Percentiles rank a stretch among this genome's conserved stretches.
phyloP scores from a whole-genome alignment of 129 eudicot genomes.

The Tagetes patula region DNA sequence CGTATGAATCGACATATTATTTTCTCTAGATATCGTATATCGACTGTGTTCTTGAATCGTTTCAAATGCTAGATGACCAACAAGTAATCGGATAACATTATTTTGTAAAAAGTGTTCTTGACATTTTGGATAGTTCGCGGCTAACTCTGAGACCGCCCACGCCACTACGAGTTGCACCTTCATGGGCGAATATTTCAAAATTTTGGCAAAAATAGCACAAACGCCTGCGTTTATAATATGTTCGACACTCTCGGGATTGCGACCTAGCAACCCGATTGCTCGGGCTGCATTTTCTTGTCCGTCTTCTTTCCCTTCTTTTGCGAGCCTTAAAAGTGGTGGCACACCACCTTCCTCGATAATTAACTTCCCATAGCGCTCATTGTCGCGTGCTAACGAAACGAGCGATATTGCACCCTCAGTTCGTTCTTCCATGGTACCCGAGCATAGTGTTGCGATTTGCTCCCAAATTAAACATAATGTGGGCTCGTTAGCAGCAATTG shows the following conservation, averaged over 20 bases:
- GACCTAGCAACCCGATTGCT: conserved; percentile 55
- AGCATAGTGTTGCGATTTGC: conserved; percentile 44
- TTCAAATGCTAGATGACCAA: conserved; percentile 57
- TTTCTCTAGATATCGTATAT: conserved; percentile 40
- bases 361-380: conserved; percentile 50
- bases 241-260: conserved; percentile 59
- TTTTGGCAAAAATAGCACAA: conserved; percentile 48
- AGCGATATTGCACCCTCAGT: conserved; percentile 52
- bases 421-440: conserved; percentile 43
- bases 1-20: conserved; percentile 39
- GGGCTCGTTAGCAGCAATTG: conserved; percentile 64
- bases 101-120: conserved; percentile 59
- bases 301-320: conserved; percentile 52
- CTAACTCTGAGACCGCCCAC: conserved; percentile 62
- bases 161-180: conserved; percentile 56
- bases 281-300: conserved; percentile 66
- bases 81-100: conserved; percentile 48
- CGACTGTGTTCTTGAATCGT: conserved; percentile 61
- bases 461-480: conserved; percentile 57
- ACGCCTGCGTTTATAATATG: conserved; percentile 52
- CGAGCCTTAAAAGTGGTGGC: conserved; percentile 45
- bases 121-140: conserved; percentile 53
- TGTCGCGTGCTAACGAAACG: conserved; percentile 56
- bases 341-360: conserved; percentile 71
- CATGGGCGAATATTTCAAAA: conserved; percentile 50